phyloP scores from a whole-genome alignment of 805 yeast genomes.

The Saccharomycopsis sp. region DNA sequence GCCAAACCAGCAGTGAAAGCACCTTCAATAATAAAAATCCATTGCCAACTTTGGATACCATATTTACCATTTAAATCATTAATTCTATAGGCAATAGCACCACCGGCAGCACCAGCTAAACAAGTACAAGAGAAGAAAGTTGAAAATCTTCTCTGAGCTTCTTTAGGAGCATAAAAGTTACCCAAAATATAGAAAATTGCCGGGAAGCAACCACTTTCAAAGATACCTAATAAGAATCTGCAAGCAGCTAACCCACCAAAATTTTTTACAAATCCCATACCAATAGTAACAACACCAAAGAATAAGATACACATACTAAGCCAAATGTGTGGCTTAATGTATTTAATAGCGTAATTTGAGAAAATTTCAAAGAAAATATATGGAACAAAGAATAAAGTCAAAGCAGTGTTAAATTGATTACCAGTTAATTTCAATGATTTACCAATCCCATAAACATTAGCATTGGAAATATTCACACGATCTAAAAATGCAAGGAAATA shows the following conservation, averaged over 20 bases:
- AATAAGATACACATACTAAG: slow-evolving; percentile 47
- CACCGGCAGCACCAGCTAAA: slow-evolving; percentile 74
- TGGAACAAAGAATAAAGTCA: slow-evolving; percentile 68
- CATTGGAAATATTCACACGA: slow-evolving; percentile 77
- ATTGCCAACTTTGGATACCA: slow-evolving; percentile 43
- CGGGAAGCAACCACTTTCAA: slow-evolving; percentile 70
- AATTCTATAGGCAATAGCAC: slow-evolving; percentile 62
- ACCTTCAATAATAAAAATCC: slow-evolving; percentile 48
- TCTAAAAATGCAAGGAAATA: slow-evolving; percentile 75
- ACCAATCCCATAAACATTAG: slow-evolving; percentile 64
- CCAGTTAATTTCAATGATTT: slow-evolving; percentile 47
- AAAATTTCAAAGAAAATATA: slow-evolving; percentile 59
- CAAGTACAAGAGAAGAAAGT: slow-evolving; percentile 66
- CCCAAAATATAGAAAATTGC: slow-evolving; percentile 65
- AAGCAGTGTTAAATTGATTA: slow-evolving; percentile 54
- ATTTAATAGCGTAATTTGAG: slow-evolving; percentile 54
- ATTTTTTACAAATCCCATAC: slow-evolving; percentile 56
- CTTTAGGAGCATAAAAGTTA: slow-evolving; percentile 56
- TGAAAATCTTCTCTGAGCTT: slow-evolving; percentile 63
- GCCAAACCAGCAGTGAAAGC: slow-evolving; percentile 31
- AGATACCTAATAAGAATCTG: slow-evolving; percentile 58
- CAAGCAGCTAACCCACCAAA: slow-evolving; percentile 55
- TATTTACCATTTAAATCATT: slow-evolving; percentile 41
- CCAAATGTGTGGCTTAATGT: slow-evolving; percentile 59
- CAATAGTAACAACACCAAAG: slow-evolving; percentile 60